phyloP scores from a whole-genome alignment of 2,329 filamentous ascomycete genomes.

The Chaetoscypha palmicola region DNA sequence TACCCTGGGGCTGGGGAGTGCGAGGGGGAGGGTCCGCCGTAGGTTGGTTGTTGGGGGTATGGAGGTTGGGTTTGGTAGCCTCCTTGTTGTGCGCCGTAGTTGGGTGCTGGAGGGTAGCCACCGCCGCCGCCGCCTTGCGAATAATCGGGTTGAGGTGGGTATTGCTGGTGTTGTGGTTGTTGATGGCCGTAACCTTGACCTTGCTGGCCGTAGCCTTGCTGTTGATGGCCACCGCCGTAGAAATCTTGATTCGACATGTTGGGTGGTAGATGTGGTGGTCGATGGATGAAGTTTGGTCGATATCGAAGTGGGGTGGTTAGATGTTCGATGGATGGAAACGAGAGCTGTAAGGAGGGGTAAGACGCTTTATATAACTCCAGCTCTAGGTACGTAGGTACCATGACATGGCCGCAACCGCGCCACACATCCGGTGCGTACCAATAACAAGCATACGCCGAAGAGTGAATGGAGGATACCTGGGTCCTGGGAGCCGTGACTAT shows the following conservation, averaged over 20 bases:
- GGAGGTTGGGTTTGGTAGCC: slow-evolving; percentile 9
- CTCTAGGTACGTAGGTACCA: too few relatives aligned
- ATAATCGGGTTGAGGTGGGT: slow-evolving; percentile 19
- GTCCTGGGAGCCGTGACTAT: too few relatives aligned
- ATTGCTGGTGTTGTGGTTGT: slow-evolving; percentile 14
- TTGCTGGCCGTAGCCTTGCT: slow-evolving; percentile 13
- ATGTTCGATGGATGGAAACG: too few relatives aligned
- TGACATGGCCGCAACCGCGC: too few relatives aligned
- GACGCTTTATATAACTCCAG: too few relatives aligned
- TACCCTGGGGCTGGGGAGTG: slow-evolving; percentile 15
- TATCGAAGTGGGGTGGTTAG: too few relatives aligned
- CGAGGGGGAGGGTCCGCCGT: slow-evolving; percentile 20
- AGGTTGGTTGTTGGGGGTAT: slow-evolving; percentile 23
- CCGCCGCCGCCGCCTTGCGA: slow-evolving; percentile 11
- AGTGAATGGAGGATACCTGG: too few relatives aligned
- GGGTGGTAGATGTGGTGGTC: too few relatives aligned
- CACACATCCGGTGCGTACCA: too few relatives aligned
- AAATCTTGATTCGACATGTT: slow-evolving; percentile 27
- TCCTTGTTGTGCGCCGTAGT: slow-evolving; percentile 12
- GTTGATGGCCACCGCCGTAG: slow-evolving; percentile 20
- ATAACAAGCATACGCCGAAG: too few relatives aligned
- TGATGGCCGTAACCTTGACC: slow-evolving; percentile 8
- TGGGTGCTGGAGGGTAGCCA: slow-evolving; percentile 16
- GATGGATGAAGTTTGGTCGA: too few relatives aligned
- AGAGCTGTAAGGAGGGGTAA: too few relatives aligned